These are phyloP conservation scores for Chaetomiaceae sp. DNA, from an alignment of 2,329 filamentous ascomycete genomes.

Conservation along the genomic window DNA sequence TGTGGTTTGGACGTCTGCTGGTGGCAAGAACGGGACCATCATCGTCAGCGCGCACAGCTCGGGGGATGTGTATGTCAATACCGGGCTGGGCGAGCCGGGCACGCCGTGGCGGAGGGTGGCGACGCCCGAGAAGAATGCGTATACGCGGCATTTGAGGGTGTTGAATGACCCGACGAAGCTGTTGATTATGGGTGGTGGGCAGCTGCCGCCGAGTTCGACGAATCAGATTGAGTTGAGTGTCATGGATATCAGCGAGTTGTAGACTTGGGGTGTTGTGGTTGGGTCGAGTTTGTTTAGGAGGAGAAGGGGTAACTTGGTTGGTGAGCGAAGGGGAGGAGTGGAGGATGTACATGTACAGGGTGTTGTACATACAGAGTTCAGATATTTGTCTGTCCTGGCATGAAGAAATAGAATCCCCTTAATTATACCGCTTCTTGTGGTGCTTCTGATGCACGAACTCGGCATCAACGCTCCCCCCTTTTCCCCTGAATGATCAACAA, in stretches of 20 bases:
- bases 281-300: too few species aligned
- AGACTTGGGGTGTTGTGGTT: too few species aligned
- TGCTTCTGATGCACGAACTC: too few species aligned
- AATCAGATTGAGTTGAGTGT: slow-evolving; percentile 40
- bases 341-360: too few species aligned
- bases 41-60: slow-evolving; percentile 34
- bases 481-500: too few species aligned
- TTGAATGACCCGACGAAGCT: slow-evolving; percentile 33
- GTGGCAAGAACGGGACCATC: slow-evolving; percentile 39
- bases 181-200: slow-evolving; percentile 42
- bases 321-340: too few species aligned
- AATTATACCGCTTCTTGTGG: too few species aligned
- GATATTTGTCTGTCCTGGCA: too few species aligned
- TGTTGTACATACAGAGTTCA: too few species aligned
- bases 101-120: slow-evolving; percentile 35
- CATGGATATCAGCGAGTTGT: slow-evolving; percentile 23
- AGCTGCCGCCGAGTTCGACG: slow-evolving; percentile 43
- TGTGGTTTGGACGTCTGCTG: slow-evolving; percentile 40
- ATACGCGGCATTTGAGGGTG: slow-evolving; percentile 35
- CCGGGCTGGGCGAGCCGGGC: slow-evolving; percentile 28
- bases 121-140: slow-evolving; percentile 33
- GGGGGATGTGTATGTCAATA: slow-evolving; percentile 40
- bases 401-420: too few species aligned
- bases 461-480: too few species aligned
- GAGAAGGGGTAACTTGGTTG: too few species aligned